phyloP scores from a whole-genome alignment of 176 grass and related monocot species.

The Eragrostis curvula region DNA sequence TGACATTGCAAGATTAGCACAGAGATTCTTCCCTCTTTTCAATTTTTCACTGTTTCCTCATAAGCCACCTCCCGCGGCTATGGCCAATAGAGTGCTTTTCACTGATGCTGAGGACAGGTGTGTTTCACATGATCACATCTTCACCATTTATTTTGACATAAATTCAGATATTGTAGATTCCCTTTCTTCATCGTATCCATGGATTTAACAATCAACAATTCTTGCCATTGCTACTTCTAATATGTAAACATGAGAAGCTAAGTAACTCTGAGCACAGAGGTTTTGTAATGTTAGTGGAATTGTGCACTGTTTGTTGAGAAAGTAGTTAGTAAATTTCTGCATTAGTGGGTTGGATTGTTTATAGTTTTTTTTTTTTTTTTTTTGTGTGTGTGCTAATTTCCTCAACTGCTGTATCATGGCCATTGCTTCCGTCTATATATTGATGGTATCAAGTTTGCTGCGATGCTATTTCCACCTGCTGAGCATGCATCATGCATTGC shows the following conservation, averaged over 20 bases:
- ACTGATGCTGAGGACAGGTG: conserved; percentile 97
- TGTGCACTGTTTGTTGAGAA: background rate
- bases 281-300: conserved; percentile 23
- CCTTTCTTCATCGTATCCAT: conserved; percentile 9
- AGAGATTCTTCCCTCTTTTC: conserved; percentile 70
- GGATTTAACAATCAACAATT: conserved; percentile 33
- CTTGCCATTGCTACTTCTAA: conserved; percentile 25
- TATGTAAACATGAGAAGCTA: conserved; percentile 10
- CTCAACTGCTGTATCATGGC: conserved; percentile 6
- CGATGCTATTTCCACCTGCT: conserved; percentile 14
- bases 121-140: conserved; percentile 31
- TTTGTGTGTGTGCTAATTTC: conserved; percentile 36
- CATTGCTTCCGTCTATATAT: conserved; percentile 11
- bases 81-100: conserved; percentile 79
- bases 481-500: background rate
- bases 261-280: conserved; percentile 16
- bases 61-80: conserved; percentile 72
- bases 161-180: background rate
- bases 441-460: conserved; percentile 33
- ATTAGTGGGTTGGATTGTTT: conserved; percentile 17
- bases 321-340: conserved; percentile 8
- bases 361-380: background rate
- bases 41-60: conserved; percentile 74
- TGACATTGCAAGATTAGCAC: conserved; percentile 76
- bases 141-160: background rate